Conservation (phyloP, 2,329 filamentous ascomycete species). For the Aureobasidium lini region DNA sequence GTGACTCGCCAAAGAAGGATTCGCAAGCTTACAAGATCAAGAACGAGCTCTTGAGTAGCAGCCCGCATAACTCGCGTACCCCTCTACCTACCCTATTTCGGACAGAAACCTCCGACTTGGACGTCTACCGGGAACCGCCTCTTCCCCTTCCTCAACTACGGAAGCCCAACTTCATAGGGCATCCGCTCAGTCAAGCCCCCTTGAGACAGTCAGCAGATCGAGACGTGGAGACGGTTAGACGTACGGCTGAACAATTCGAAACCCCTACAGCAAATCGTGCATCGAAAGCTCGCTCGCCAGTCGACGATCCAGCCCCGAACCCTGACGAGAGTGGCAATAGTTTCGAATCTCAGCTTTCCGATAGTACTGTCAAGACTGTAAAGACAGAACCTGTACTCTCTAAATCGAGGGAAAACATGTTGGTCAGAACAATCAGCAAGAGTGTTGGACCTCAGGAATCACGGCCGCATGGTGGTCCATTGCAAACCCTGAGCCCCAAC, state of each 20-base stretch:
- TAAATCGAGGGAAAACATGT: neutral
- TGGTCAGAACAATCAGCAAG: neutral
- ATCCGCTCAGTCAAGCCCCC: neutral
- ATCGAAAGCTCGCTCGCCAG: neutral
- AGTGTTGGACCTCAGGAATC: neutral
- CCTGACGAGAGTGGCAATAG: too few species aligned
- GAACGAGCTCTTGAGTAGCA: conserved; percentile 31
- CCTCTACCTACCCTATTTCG: conserved; percentile 21
- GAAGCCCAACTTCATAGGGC: neutral
- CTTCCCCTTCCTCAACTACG: neutral
- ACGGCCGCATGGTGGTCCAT: conserved; percentile 9
- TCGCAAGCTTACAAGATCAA: conserved; percentile 29
- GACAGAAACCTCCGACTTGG: conserved; percentile 39
- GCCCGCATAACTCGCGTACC: conserved; percentile 22
- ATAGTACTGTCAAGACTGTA: neutral
- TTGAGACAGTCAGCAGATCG: neutral
- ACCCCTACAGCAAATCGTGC: neutral
- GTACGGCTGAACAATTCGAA: neutral
- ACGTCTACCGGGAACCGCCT: conserved; percentile 18
- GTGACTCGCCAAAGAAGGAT: conserved; percentile 20
- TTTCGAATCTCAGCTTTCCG: neutral
- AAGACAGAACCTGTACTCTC: conserved; percentile 1
- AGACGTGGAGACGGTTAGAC: neutral
- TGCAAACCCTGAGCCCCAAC: conserved; percentile 19
- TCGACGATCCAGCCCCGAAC: too few species aligned